phyloP scores from a whole-genome alignment of 495 filamentous ascomycete genomes.

The Neurospora intermedia region DNA sequence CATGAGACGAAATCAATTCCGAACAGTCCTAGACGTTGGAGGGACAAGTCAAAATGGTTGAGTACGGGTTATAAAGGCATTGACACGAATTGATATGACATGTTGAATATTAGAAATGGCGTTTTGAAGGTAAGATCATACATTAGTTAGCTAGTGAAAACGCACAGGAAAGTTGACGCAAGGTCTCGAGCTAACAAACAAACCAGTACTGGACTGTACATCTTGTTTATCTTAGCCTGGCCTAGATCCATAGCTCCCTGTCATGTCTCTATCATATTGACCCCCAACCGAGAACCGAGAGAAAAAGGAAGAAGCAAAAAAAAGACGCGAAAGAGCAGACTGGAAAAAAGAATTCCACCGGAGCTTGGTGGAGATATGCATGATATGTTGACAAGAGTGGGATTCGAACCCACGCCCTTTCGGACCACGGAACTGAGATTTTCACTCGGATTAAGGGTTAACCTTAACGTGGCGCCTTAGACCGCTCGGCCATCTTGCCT shows the following conservation, averaged over 20 bases:
- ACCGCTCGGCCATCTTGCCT: background rate
- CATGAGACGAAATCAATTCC: no score
- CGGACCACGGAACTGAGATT: slow-evolving; percentile 15
- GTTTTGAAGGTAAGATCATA: no score
- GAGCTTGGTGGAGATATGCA: background rate
- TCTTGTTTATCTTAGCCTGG: background rate
- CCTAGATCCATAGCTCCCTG: background rate
- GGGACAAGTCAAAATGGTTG: no score
- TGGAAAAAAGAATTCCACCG: background rate
- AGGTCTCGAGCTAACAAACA: no score
- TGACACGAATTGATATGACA: no score
- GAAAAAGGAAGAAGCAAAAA: background rate
- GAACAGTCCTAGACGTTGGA: no score
- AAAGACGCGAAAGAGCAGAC: background rate
- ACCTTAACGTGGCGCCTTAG: background rate
- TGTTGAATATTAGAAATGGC: no score
- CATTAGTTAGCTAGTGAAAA: no score
- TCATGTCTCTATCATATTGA: background rate
- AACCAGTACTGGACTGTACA: no score
- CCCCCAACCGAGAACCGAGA: background rate
- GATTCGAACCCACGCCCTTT: slow-evolving; percentile 29
- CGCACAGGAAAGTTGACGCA: no score
- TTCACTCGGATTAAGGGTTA: background rate
- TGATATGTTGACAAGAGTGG: slow-evolving; percentile 17
- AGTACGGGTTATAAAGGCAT: no score